phyloP scores from a whole-genome alignment of 768 basidiomycete genomes.

The Collybiopsis confluens region DNA sequence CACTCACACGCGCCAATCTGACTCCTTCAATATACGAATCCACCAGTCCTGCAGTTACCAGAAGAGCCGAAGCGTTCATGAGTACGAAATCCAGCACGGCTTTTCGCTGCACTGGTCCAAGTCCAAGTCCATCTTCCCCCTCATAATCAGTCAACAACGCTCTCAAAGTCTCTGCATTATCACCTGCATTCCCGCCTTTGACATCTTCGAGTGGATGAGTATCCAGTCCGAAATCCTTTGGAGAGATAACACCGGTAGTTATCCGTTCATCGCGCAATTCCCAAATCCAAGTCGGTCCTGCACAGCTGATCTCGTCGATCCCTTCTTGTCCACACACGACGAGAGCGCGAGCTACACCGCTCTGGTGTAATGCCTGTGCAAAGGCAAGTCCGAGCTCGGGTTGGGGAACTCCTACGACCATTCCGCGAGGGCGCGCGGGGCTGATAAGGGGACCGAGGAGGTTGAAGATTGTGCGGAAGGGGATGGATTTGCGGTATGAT shows the following conservation, averaged over 20 bases:
- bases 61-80: conserved; percentile 83
- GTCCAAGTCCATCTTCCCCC: conserved; percentile 53
- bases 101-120: too few relatives aligned
- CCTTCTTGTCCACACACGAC: conserved; percentile 93
- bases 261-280: conserved; percentile 69
- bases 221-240: conserved; percentile 72
- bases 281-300: conserved; percentile 85
- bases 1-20: conserved; percentile 55
- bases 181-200: conserved; percentile 64
- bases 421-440: conserved; percentile 79
- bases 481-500: conserved; percentile 79
- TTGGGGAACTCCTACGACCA: conserved; percentile 89
- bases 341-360: conserved; percentile 77
- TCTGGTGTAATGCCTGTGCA: conserved; percentile 65
- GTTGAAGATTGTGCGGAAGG: conserved; percentile 97
- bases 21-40: conserved; percentile 68
- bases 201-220: conserved; percentile 69
- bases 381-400: conserved; percentile 78
- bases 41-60: conserved; percentile 81
- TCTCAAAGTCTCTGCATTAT: conserved; percentile 77
- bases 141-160: conserved; percentile 56
- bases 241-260: conserved; percentile 57
- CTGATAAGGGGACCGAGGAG: conserved; percentile 92
- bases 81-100: conserved; percentile 84
- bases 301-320: conserved; percentile 94